Evolutionary conservation across 2,329 filamentous ascomycete species (phyloP).

Genomic region (Monosporascus sp.): DNA sequence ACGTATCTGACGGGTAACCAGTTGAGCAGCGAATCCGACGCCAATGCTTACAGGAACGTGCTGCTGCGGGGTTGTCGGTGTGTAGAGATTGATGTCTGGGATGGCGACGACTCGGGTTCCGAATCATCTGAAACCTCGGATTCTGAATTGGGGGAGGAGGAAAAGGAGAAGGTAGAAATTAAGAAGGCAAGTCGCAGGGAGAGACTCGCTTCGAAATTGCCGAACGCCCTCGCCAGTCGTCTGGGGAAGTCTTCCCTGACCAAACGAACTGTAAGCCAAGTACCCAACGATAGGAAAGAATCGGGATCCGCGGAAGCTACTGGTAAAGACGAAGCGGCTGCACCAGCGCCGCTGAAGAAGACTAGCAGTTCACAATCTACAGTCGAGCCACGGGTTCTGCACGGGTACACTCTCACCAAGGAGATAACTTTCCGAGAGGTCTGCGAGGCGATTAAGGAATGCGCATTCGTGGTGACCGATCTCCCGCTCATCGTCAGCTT

Average conservation of each 20-base stretch:
- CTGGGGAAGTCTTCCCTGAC: constrained; percentile 44
- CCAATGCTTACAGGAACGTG: constrained; percentile 80
- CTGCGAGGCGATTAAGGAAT: constrained; percentile 71
- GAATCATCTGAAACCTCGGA: constrained; percentile 59
- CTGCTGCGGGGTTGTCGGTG: constrained; percentile 81
- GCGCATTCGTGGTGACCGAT: constrained; percentile 69
- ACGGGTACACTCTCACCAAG: constrained; percentile 87
- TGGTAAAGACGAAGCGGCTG: neutral
- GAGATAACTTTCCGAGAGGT: constrained; percentile 83
- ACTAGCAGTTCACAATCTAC: constrained; percentile 23
- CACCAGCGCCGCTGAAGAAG: constrained; percentile 10
- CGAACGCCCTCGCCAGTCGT: constrained; percentile 36
- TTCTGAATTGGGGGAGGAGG: constrained; percentile 43
- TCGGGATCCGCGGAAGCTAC: constrained; percentile 2
- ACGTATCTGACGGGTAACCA: constrained; percentile 89
- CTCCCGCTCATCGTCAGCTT: constrained; percentile 90
- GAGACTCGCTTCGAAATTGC: constrained; percentile 57
- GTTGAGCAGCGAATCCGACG: constrained; percentile 79
- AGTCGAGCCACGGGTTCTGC: constrained; percentile 71
- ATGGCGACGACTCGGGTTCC: constrained; percentile 70
- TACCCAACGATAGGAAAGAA: neutral
- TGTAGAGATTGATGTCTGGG: constrained; percentile 94
- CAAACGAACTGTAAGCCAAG: constrained; percentile 27
- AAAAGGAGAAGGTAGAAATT: constrained; percentile 45
- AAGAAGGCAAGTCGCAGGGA: constrained; percentile 59